phyloP scores from a whole-genome alignment of 768 basidiomycete species.

The Xerocomellus amylosporus region DNA sequence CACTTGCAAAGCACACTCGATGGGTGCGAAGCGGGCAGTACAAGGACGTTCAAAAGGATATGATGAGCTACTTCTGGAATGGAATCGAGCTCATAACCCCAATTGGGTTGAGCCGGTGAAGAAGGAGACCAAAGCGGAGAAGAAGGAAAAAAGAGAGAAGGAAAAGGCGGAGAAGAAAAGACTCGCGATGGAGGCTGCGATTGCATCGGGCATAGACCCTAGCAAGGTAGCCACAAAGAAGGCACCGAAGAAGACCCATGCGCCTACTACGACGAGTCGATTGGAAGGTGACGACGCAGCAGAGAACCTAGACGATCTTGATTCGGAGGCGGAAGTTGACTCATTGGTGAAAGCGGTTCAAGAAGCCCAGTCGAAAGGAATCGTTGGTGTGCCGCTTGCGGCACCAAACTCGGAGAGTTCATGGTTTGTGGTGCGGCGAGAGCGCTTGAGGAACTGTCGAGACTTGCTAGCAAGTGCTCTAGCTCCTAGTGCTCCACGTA shows the following conservation, averaged over 20 bases:
- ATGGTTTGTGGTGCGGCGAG: constrained; percentile 79
- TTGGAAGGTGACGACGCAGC: constrained; percentile 57
- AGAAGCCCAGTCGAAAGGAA: constrained; percentile 51
- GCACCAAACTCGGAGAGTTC: constrained; percentile 69
- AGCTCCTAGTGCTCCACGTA: constrained; percentile 19
- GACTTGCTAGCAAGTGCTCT: constrained; percentile 58
- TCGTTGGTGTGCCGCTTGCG: constrained; percentile 65
- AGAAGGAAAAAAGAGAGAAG: constrained; percentile 77
- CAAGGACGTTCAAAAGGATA: constrained; percentile 79
- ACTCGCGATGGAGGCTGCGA: constrained; percentile 65
- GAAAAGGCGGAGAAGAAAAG: constrained; percentile 84
- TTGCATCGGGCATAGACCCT: constrained; percentile 53
- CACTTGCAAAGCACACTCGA: constrained; percentile 97
- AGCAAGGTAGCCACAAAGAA: constrained; percentile 53
- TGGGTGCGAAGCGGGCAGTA: constrained; percentile 94
- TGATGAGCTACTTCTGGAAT: constrained; percentile 86
- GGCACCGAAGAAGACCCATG: constrained; percentile 58
- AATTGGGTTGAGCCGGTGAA: constrained; percentile 88
- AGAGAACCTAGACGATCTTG: constrained; percentile 75
- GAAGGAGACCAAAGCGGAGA: constrained; percentile 81
- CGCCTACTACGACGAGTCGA: constrained; percentile 48
- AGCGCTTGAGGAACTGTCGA: constrained; percentile 56
- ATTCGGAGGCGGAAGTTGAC: constrained; percentile 85
- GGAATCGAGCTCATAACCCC: constrained; percentile 85
- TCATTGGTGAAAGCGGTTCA: constrained; percentile 63